Evolutionary conservation across 257 asterid genomes (phyloP).

Genomic region (Pogostemon cablin): DNA sequence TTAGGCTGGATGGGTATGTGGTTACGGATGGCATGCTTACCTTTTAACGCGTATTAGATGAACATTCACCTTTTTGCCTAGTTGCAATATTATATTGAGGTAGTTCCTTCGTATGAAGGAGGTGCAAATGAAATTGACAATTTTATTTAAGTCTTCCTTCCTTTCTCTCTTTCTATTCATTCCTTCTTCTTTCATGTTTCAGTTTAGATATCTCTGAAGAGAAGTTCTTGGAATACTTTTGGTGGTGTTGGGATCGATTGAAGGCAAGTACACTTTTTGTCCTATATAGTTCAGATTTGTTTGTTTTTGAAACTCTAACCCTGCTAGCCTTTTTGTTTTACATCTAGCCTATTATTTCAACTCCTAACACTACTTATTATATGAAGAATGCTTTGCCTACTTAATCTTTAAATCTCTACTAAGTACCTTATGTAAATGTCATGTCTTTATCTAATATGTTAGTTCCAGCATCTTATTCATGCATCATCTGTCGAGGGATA

Average conservation of each 20-base stretch:
- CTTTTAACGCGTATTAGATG: conserved; percentile 17
- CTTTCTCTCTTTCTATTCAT: background rate
- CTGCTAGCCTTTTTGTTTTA: background rate
- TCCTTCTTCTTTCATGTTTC: conserved; percentile 36
- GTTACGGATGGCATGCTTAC: conserved; percentile 21
- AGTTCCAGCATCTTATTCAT: conserved; percentile 19
- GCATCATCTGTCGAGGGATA: background rate
- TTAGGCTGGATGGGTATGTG: conserved; percentile 82
- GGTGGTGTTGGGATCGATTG: conserved; percentile 92
- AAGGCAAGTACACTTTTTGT: conserved; percentile 58
- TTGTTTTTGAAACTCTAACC: conserved; percentile 12
- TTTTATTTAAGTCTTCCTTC: conserved; percentile 2
- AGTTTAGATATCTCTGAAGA: conserved; percentile 75
- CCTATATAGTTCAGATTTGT: conserved; percentile 8
- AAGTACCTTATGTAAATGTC: conserved; percentile 3
- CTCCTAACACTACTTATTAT: background rate
- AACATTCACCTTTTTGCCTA: conserved; percentile 7
- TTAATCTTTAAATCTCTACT: conserved; percentile 6
- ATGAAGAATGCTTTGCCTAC: conserved; percentile 19
- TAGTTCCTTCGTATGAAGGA: conserved; percentile 18
- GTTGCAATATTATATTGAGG: conserved; percentile 13
- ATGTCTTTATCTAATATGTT: background rate
- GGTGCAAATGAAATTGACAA: conserved; percentile 15
- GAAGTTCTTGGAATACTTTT: conserved; percentile 88
- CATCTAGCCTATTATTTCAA: conserved; percentile 9